These are phyloP conservation scores for Lachancea sp. DNA, from an alignment of 805 yeast genomes.

Conservation along the genomic window DNA sequence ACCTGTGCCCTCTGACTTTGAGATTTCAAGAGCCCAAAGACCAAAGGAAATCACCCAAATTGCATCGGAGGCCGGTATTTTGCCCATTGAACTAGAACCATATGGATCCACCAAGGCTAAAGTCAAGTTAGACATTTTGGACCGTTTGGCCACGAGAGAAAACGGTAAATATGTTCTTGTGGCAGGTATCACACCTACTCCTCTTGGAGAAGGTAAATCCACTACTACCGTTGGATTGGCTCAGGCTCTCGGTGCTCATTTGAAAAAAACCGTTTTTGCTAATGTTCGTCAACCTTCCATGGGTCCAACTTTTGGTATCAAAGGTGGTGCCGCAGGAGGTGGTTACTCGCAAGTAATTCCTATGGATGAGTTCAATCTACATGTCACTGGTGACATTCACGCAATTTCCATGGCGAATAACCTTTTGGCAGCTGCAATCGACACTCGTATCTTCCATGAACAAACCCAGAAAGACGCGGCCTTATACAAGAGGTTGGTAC, in stretches of 20 bases:
- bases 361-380: conserved; percentile 85
- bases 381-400: conserved; percentile 79
- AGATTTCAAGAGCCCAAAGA: conserved; percentile 66
- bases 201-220: conserved; percentile 80
- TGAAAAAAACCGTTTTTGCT: conserved; percentile 63
- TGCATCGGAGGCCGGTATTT: conserved; percentile 63
- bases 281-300: conserved; percentile 82
- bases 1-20: conserved; percentile 80
- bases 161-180: conserved; percentile 72
- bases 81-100: conserved; percentile 63
- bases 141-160: conserved; percentile 51
- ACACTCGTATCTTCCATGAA: conserved; percentile 82
- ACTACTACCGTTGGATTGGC: conserved; percentile 80
- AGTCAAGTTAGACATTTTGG: conserved; percentile 56
- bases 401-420: conserved; percentile 80
- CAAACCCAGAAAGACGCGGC: conserved; percentile 65
- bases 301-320: conserved; percentile 86
- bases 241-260: conserved; percentile 74
- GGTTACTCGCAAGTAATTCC: conserved; percentile 85
- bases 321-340: conserved; percentile 91
- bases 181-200: conserved; percentile 83
- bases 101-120: conserved; percentile 75
- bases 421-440: conserved; percentile 77
- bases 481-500: conserved; percentile 68
- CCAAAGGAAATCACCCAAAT: conserved; percentile 66